phyloP scores from a whole-genome alignment of 169 alveolate genomes.

The Perkinsus olseni region DNA sequence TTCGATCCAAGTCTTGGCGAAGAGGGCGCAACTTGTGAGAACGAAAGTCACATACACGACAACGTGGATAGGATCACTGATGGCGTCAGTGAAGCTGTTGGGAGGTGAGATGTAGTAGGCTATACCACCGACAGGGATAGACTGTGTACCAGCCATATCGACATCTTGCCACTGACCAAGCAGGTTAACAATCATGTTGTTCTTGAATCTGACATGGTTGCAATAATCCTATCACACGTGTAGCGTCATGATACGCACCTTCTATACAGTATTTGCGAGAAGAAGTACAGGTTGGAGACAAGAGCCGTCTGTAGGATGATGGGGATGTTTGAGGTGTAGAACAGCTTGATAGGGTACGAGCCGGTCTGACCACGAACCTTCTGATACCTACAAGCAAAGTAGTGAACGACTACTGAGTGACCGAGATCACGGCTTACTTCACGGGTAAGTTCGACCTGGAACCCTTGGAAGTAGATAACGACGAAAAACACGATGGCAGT shows the following conservation, averaged over 20 bases:
- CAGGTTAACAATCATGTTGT: slow-evolving; percentile 81
- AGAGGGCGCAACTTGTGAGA: slow-evolving; percentile 93
- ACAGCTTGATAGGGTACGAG: slow-evolving; percentile 97
- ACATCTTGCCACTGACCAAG: slow-evolving; percentile 90
- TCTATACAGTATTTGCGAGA: slow-evolving; percentile 94
- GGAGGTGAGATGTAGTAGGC: slow-evolving; percentile 99
- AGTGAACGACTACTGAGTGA: not conserved
- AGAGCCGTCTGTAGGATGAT: slow-evolving; percentile 96
- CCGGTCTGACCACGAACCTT: slow-evolving; percentile 94
- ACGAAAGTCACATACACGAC: slow-evolving; percentile 93
- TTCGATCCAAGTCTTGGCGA: slow-evolving; percentile 99
- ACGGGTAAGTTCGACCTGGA: not conserved
- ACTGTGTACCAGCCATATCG: slow-evolving; percentile 75
- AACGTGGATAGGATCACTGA: slow-evolving; percentile 94
- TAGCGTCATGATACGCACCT: not conserved
- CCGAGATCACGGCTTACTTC: not conserved
- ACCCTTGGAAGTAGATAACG: slow-evolving; percentile 95
- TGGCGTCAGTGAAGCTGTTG: slow-evolving; percentile 71
- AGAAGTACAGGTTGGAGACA: slow-evolving; percentile 97
- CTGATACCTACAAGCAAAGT: slow-evolving; percentile 45
- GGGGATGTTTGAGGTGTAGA: slow-evolving; percentile 99
- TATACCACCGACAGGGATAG: slow-evolving; percentile 98
- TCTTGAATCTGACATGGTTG: slow-evolving; percentile 67
- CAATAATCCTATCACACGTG: not conserved
- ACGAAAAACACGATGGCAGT: slow-evolving; percentile 91